phyloP scores from a whole-genome alignment of 306 rosid species.

The Dicorynia guianensis region DNA sequence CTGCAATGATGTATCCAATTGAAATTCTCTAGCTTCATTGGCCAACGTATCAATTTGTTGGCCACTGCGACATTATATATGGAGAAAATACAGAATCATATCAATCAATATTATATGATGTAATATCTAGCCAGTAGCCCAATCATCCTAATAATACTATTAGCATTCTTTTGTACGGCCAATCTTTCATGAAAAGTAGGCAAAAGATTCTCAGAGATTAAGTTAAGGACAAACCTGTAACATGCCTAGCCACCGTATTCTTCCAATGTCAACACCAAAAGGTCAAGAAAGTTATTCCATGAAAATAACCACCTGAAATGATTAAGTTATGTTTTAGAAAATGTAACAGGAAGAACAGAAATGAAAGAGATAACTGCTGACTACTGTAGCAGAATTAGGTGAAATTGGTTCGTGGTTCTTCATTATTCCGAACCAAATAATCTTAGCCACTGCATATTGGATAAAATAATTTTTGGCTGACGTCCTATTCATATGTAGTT shows the following conservation, averaged over 20 bases:
- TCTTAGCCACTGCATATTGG: too few species aligned
- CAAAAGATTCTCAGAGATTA: slow-evolving; percentile 30
- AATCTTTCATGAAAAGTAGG: background rate
- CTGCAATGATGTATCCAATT: slow-evolving; percentile 77
- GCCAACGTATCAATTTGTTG: slow-evolving; percentile 24
- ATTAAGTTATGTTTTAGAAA: slow-evolving; percentile 12
- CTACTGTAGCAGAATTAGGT: background rate
- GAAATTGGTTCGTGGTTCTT: background rate
- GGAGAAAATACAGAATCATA: background rate
- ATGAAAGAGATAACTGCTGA: background rate
- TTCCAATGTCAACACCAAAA: slow-evolving; percentile 80
- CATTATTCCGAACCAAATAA: background rate
- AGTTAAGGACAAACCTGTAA: slow-evolving; percentile 67
- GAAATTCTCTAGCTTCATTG: slow-evolving; percentile 77
- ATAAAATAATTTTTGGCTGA: background rate
- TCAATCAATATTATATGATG: background rate
- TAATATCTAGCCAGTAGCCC: background rate
- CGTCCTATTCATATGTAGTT: background rate
- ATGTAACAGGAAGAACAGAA: background rate
- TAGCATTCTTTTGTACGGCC: background rate
- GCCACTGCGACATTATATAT: background rate
- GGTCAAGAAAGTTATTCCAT: slow-evolving; percentile 83
- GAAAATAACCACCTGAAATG: slow-evolving; percentile 90
- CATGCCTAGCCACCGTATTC: slow-evolving; percentile 76
- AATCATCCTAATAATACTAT: background rate